A percentile compares a stretch with the other conserved stretches of the same genome.
These are phyloP conservation scores for Ceriops decandra DNA, from an alignment of 345 rosid species.

Conservation along the genomic window DNA sequence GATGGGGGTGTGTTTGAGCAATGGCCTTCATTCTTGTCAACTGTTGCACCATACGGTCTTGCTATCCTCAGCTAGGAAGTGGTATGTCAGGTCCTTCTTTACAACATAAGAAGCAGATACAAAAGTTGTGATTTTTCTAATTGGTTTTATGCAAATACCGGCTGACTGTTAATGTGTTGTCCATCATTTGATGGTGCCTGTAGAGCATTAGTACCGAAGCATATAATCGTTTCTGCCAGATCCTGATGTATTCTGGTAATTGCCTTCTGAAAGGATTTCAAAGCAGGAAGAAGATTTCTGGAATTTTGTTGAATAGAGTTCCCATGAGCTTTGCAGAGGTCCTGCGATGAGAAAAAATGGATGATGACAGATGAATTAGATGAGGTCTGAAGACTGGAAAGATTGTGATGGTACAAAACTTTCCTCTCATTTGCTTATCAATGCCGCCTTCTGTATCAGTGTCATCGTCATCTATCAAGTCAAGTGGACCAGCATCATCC, in stretches of 20 bases:
- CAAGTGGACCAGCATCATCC: constrained; percentile 95
- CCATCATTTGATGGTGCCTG: constrained; percentile 33
- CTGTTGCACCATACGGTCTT: no score
- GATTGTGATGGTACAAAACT: not conserved
- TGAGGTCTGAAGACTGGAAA: not conserved
- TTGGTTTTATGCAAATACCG: not conserved
- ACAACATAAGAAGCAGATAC: no score
- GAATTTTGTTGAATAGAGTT: constrained; percentile 72
- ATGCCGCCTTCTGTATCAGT: constrained; percentile 83
- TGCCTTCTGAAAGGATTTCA: constrained; percentile 71
- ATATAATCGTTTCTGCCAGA: constrained; percentile 84
- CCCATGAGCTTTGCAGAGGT: constrained; percentile 78
- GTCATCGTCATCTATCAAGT: constrained; percentile 80
- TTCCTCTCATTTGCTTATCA: constrained; percentile 65
- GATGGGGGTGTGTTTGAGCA: no score
- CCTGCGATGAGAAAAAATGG: constrained; percentile 39
- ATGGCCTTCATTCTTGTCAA: no score
- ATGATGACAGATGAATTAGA: constrained; percentile 8
- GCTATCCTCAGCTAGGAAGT: no score
- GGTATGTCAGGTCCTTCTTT: no score
- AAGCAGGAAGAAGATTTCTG: constrained; percentile 66
- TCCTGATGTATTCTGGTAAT: constrained; percentile 43
- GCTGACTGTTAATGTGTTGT: not conserved
- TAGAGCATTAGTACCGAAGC: constrained; percentile 72
- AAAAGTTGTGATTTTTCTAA: no score